These are phyloP conservation scores for Naegleria lovaniensis DNA, from an alignment of 208 protist genomes.

Conservation along the genomic window DNA sequence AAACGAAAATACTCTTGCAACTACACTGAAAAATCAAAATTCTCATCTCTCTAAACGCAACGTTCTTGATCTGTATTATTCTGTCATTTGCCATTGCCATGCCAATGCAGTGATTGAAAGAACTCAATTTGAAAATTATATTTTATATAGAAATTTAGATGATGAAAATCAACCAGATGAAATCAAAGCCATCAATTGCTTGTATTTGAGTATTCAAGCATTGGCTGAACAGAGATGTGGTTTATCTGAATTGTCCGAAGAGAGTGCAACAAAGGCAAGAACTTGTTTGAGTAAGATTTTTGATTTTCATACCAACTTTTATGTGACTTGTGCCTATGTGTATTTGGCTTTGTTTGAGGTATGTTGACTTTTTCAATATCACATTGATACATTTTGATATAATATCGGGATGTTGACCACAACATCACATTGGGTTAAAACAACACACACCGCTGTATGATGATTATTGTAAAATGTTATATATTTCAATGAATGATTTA, in stretches of 20 bases:
- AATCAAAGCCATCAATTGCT: background rate
- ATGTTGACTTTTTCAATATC: no score
- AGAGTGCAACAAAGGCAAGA: background rate
- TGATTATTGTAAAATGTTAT: no score
- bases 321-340: background rate
- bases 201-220: background rate
- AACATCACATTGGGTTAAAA: no score
- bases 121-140: background rate
- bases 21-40: background rate
- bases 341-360: background rate
- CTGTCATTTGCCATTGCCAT: background rate
- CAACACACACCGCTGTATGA: no score
- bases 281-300: background rate
- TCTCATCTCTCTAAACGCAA: background rate
- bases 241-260: background rate
- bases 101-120: background rate
- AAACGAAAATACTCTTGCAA: background rate
- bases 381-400: no score
- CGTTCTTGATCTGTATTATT: background rate
- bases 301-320: background rate
- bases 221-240: background rate
- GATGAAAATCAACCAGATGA: background rate
- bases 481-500: no score
- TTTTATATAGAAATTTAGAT: background rate
- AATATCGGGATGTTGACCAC: no score